Evolutionary conservation across 2,329 filamentous ascomycete species (phyloP).

Genomic region (Rhinocladiella similis): DNA sequence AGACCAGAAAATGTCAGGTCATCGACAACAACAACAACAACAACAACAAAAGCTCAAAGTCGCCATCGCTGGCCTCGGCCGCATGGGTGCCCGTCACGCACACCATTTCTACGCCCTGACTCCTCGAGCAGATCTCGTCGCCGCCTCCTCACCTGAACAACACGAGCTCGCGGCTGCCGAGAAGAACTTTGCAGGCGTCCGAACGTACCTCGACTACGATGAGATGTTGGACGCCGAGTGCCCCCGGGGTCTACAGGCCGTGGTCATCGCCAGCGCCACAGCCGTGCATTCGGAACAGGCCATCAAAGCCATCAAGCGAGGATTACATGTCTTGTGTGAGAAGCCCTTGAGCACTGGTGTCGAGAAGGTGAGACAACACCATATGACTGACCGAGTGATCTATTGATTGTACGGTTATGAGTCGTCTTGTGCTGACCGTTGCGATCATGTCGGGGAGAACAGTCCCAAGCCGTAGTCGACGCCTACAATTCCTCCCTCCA

Average conservation of each 20-base stretch:
- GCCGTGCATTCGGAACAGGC: constrained; percentile 58
- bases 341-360: constrained; percentile 56
- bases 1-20: too few species aligned
- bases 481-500: constrained; percentile 44
- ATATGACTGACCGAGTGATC: too few species aligned
- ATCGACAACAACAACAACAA: too few species aligned
- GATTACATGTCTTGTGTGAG: constrained; percentile 60
- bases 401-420: too few species aligned
- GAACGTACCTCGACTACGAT: constrained; percentile 55
- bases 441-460: too few species aligned
- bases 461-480: constrained; percentile 62
- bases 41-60: constrained; percentile 40
- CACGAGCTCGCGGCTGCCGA: constrained; percentile 53
- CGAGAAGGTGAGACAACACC: constrained; percentile 51
- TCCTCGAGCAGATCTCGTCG: constrained; percentile 51
- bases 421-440: too few species aligned
- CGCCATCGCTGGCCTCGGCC: constrained; percentile 51
- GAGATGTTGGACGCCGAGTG: constrained; percentile 56
- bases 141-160: constrained; percentile 49
- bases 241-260: constrained; percentile 51
- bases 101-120: constrained; percentile 49
- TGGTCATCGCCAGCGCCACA: constrained; percentile 57
- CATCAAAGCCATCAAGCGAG: constrained; percentile 56
- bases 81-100: constrained; percentile 52
- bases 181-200: constrained; percentile 52